These are phyloP conservation scores for Paralagenidium karlingii DNA, from an alignment of 352 stramenopile genomes.

Conservation along the genomic window DNA sequence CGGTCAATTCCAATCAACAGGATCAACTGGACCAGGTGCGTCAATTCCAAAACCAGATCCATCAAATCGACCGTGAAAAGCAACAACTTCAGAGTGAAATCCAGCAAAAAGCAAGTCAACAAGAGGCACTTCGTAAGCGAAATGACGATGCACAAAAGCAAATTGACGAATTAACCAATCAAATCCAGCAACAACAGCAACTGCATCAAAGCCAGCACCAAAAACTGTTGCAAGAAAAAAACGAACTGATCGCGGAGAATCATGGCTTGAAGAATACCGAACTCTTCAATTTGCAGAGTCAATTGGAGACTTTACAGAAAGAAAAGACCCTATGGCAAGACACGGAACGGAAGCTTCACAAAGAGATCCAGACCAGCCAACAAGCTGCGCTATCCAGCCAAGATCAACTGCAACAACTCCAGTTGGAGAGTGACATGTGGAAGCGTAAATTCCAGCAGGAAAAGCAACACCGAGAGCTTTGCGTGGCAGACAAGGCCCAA, in stretches of 20 bases:
- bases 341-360: conserved; percentile 10
- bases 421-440: conserved; percentile 28
- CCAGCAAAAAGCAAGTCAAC: too few relatives aligned
- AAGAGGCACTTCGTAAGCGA: too few relatives aligned
- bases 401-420: conserved; percentile 16
- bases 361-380: conserved; percentile 15
- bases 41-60: too few relatives aligned
- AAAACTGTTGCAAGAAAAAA: conserved; percentile 11
- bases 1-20: background rate
- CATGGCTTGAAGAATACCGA: conserved; percentile 11
- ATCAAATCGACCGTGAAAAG: too few relatives aligned
- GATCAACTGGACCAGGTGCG: too few relatives aligned
- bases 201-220: too few relatives aligned
- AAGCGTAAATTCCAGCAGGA: conserved; percentile 29
- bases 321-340: conserved; percentile 19
- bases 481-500: conserved; percentile 13
- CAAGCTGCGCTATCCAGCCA: conserved; percentile 11
- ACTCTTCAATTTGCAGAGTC: conserved; percentile 18
- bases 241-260: conserved; percentile 14
- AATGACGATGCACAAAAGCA: too few relatives aligned
- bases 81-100: too few relatives aligned
- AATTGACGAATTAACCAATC: too few relatives aligned
- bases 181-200: too few relatives aligned
- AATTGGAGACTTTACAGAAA: conserved; percentile 19
- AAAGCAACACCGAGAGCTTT: conserved; percentile 18